phyloP scores from a whole-genome alignment of 2,329 filamentous ascomycete genomes.

The Hymenoscyphus scutula region DNA sequence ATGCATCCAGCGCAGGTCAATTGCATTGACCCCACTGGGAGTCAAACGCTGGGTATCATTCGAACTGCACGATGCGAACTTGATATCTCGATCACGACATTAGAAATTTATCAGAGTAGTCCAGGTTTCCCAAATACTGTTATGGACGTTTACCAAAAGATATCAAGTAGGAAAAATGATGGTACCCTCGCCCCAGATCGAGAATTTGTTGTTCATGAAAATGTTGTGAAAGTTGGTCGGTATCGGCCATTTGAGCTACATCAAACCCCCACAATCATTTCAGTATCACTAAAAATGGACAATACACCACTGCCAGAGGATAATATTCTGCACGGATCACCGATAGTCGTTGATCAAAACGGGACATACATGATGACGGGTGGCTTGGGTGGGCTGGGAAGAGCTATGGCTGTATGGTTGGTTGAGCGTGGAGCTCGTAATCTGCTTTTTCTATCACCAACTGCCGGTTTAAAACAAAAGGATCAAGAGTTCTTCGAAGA shows the following conservation, averaged over 20 bases:
- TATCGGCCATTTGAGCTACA: too few relatives aligned
- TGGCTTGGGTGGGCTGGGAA: constrained; percentile 42
- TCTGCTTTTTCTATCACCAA: constrained; percentile 39
- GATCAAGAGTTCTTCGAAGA: constrained; percentile 8
- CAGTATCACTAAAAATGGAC: background rate
- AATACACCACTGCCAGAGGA: constrained; percentile 20
- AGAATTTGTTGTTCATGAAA: too few relatives aligned
- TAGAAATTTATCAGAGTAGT: too few relatives aligned
- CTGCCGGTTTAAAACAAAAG: constrained; percentile 16
- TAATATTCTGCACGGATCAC: background rate
- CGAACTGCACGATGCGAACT: too few relatives aligned
- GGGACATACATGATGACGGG: constrained; percentile 38
- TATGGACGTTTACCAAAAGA: too few relatives aligned
- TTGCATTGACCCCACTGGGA: background rate
- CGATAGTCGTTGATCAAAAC: background rate
- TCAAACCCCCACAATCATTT: background rate
- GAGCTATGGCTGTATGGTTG: constrained; percentile 38
- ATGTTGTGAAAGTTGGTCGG: too few relatives aligned
- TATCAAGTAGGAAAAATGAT: too few relatives aligned
- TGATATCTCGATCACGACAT: too few relatives aligned
- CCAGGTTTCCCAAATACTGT: too few relatives aligned
- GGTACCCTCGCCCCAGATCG: too few relatives aligned
- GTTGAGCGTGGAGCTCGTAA: constrained; percentile 37
- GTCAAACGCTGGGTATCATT: too few relatives aligned
- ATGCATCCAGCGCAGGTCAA: constrained; percentile 27